These are phyloP conservation scores for Ambrosiella cleistominuta DNA, from an alignment of 2,329 filamentous ascomycete genomes.

Conservation along the genomic window DNA sequence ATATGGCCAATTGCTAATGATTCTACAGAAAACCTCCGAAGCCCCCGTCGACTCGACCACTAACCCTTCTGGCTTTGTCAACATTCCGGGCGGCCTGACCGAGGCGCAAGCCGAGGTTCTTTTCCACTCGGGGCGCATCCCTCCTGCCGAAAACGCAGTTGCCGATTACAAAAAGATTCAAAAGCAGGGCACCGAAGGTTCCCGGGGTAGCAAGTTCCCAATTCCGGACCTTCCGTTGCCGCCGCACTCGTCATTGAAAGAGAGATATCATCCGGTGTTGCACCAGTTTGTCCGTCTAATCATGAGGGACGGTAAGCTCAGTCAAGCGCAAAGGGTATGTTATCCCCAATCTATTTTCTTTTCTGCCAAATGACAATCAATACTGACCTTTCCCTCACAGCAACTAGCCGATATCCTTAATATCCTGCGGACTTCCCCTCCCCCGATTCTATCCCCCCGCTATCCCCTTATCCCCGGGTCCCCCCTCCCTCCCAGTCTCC, in stretches of 20 bases:
- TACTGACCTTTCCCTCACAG: constrained; percentile 26
- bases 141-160: constrained; percentile 16
- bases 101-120: constrained; percentile 27
- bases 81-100: constrained; percentile 21
- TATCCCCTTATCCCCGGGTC: constrained; percentile 58
- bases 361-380: background rate
- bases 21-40: background rate
- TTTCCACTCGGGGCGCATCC: constrained; percentile 26
- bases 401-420: constrained; percentile 74
- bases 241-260: constrained; percentile 45
- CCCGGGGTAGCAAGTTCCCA: constrained; percentile 56
- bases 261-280: constrained; percentile 72
- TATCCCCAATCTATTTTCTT: constrained; percentile 9
- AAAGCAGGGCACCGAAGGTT: constrained; percentile 11
- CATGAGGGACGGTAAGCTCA: constrained; percentile 84
- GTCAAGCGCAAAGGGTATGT: constrained; percentile 69
- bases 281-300: constrained; percentile 77
- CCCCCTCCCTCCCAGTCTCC: constrained; percentile 61
- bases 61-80: constrained; percentile 7
- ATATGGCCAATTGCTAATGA: background rate
- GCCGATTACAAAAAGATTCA: constrained; percentile 12
- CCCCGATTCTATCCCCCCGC: constrained; percentile 55
- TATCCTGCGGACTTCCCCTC: constrained; percentile 64
- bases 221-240: constrained; percentile 51
- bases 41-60: background rate